These are phyloP conservation scores for Aspergillus ochraceus DNA, from an alignment of 2,329 filamentous ascomycete species.

Conservation along the genomic window DNA sequence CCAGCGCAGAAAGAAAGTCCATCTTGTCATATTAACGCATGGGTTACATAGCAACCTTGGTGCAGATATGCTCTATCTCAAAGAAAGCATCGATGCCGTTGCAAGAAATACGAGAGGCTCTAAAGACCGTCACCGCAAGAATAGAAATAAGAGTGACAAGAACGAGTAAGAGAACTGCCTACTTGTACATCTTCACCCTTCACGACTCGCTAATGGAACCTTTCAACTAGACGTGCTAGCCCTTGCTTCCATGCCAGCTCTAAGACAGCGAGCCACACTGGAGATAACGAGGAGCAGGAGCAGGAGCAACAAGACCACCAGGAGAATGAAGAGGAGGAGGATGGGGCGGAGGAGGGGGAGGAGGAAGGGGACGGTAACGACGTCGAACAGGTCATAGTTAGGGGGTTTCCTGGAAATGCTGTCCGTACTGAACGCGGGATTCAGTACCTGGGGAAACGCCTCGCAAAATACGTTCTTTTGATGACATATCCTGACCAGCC, in stretches of 20 bases:
- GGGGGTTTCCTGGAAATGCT: constrained; percentile 86
- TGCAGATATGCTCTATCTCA: constrained; percentile 94
- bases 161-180: constrained; percentile 7
- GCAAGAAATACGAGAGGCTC: constrained; percentile 64
- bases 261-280: not conserved
- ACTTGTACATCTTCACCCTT: not conserved
- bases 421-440: constrained; percentile 92
- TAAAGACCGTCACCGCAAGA: constrained; percentile 41
- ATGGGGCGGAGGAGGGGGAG: no score
- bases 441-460: constrained; percentile 91
- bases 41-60: constrained; percentile 94
- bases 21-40: constrained; percentile 90
- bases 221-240: not conserved
- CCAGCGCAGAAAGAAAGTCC: constrained; percentile 56
- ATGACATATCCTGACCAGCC: constrained; percentile 95
- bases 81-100: constrained; percentile 91
- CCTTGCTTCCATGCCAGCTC: not conserved
- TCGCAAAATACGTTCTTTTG: constrained; percentile 85
- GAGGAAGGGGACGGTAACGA: constrained; percentile 26
- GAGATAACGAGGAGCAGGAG: not conserved
- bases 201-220: not conserved
- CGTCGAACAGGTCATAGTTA: constrained; percentile 77
- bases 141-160: constrained; percentile 49
- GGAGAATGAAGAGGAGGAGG: no score
- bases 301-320: no score